phyloP scores from a whole-genome alignment of 2,329 filamentous ascomycete genomes.

The Colletotrichum horii region DNA sequence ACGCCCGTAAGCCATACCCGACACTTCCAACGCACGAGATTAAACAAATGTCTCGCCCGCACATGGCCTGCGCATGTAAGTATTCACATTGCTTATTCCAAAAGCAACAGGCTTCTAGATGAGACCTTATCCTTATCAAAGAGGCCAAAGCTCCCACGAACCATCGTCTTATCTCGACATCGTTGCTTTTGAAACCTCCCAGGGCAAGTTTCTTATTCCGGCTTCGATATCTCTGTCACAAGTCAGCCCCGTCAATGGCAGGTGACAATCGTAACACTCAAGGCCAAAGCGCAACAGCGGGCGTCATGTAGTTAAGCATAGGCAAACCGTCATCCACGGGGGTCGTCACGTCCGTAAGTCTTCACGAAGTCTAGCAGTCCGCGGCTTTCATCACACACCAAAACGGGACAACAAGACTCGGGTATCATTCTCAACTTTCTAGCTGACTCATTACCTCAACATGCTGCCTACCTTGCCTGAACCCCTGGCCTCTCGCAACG shows the following conservation, averaged over 20 bases:
- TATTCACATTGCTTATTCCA: background rate
- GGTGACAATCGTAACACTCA: background rate
- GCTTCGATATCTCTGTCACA: background rate
- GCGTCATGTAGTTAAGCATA: background rate
- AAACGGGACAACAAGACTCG: slow-evolving; percentile 31
- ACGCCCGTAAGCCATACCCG: background rate
- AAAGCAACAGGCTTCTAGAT: background rate
- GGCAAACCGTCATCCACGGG: background rate
- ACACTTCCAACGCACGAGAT: background rate
- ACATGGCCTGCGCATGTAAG: background rate
- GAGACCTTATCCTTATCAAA: background rate
- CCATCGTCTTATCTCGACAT: background rate
- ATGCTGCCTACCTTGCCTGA: slow-evolving; percentile 7
- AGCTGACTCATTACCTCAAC: slow-evolving; percentile 23
- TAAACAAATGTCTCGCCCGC: background rate
- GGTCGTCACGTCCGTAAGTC: background rate
- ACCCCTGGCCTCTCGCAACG: background rate
- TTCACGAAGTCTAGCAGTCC: background rate
- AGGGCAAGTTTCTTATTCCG: background rate
- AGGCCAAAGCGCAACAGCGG: background rate
- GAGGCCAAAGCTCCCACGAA: background rate
- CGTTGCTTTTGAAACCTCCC: background rate
- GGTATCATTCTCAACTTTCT: slow-evolving; percentile 41
- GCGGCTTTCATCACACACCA: background rate
- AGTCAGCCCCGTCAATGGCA: background rate